Percentiles rank a stretch among this genome's conserved stretches.
Evolutionary conservation across 352 stramenopile species (phyloP).

Genomic region (Globisporangium canariense): DNA sequence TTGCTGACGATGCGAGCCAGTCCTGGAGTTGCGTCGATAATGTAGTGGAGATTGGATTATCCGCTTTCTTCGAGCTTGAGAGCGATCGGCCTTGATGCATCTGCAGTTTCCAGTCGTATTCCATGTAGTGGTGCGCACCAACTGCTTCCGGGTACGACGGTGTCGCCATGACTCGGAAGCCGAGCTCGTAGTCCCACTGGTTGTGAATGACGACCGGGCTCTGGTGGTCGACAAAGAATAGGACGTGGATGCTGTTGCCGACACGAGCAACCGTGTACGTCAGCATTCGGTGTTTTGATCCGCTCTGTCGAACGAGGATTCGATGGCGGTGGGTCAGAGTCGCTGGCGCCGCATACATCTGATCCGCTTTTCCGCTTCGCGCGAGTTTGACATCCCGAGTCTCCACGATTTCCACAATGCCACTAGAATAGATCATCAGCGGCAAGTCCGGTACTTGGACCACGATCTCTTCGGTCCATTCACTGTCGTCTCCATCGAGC

Average conservation of each 20-base stretch:
- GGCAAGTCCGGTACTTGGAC: constrained; percentile 36
- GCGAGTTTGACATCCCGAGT: constrained; percentile 10
- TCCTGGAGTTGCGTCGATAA: constrained; percentile 14
- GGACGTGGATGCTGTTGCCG: constrained; percentile 44
- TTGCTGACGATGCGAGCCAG: constrained; percentile 37
- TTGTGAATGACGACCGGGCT: constrained; percentile 67
- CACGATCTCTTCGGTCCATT: constrained; percentile 49
- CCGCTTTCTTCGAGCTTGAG: not conserved
- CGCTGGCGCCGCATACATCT: constrained; percentile 40
- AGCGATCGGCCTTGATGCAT: constrained; percentile 12
- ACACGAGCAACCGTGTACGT: constrained; percentile 65
- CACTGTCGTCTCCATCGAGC: constrained; percentile 30
- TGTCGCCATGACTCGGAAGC: constrained; percentile 44
- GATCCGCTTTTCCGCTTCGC: constrained; percentile 11
- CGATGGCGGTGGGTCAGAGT: constrained; percentile 46
- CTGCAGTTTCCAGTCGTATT: constrained; percentile 73
- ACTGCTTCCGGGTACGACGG: constrained; percentile 49
- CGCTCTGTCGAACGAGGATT: constrained; percentile 50
- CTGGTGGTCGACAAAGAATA: constrained; percentile 70
- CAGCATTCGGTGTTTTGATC: constrained; percentile 55
- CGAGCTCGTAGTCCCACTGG: constrained; percentile 46
- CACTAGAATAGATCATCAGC: constrained; percentile 29
- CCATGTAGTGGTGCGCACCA: constrained; percentile 51
- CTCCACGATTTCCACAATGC: constrained; percentile 27
- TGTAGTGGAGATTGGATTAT: not conserved